phyloP scores from a whole-genome alignment of 2,329 filamentous ascomycete species.

The Paraphaeosphaeria minitans region DNA sequence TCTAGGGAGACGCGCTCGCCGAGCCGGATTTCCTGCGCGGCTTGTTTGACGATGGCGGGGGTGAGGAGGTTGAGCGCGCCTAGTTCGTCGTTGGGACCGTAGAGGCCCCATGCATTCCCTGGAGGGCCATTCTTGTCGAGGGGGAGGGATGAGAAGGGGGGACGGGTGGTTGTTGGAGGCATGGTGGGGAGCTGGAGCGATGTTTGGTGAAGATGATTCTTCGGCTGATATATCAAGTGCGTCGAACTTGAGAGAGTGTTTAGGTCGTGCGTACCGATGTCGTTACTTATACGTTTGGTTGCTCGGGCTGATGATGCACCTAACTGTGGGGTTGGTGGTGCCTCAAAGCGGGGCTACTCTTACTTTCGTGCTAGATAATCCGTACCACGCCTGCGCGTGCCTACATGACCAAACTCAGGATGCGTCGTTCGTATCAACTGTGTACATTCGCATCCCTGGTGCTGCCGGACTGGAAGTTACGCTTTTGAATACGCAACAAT shows the following conservation, averaged over 20 bases:
- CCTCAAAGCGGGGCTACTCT: constrained; percentile 23
- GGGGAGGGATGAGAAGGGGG: constrained; percentile 55
- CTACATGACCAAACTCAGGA: neutral
- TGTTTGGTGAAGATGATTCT: neutral
- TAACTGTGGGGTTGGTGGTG: constrained; percentile 8
- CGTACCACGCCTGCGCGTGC: neutral
- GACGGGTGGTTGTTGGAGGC: constrained; percentile 28
- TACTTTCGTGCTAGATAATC: constrained; percentile 6
- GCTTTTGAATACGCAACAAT: no score
- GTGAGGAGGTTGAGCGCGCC: constrained; percentile 63
- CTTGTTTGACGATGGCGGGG: constrained; percentile 49
- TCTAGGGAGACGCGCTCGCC: constrained; percentile 48
- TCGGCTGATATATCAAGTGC: neutral
- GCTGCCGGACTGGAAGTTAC: no score
- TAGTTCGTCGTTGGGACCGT: constrained; percentile 57
- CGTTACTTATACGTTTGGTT: neutral
- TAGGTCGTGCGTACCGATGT: neutral
- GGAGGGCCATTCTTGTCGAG: constrained; percentile 56
- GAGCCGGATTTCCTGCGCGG: constrained; percentile 53
- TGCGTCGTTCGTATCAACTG: no score
- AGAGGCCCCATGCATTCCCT: constrained; percentile 63
- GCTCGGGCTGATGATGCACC: constrained; percentile 15
- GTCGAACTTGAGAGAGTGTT: no score
- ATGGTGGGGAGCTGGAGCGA: constrained; percentile 11
- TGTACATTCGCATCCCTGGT: no score